Evolutionary conservation across 1,139 yeast species (phyloP), one percentile per base, ranked within the genome.

Genomic region (Candida freyschussii): DNA sequence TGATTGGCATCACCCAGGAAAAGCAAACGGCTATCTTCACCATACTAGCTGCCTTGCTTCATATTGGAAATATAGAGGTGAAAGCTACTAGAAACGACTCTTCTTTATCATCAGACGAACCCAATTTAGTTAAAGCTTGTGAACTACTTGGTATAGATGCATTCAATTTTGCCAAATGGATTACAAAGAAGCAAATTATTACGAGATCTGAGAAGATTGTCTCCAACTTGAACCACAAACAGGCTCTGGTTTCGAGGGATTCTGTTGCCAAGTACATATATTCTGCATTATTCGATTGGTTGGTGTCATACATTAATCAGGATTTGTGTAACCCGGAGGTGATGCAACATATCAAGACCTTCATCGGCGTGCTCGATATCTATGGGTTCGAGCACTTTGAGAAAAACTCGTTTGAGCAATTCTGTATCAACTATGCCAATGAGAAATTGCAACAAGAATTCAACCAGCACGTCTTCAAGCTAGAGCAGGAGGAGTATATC

Each of bases 371-470:
- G 19, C 70, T 91, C 54, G 99, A 91, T 77, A 91, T 91, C 50
- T 89, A 89, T 57, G 98, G 98, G 25, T 91, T 91, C 57, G 98
- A 91, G 60, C 96, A 89, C 63, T 91, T 91, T 57, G 89, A 86
- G 52, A 78, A 73, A 52, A 91, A 91, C 60, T 87, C 96, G 7
- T 91, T 91, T 52, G 98, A 91, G 62, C 98, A 91, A 58, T 89
- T 91, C 61, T 91, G 98, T 64, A 91, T 91, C 62, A 91, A 91
- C 57, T 91, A 91, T 59, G 97, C 98, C 32, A 91, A 91, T 60
- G 98, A 91, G 64, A 91, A 91, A 62, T 70, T 91, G 49, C 98
- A 91, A 61, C 98, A 91, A 62, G 97, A 89, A 57, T 91, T 91
- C 60, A 91, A 89, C 55, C 97, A 89, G 60, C 97, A 91, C 56